Evolutionary conservation across 192 early-diverging fungal genomes (phyloP), one percentile per base, ranked within the genome.

Genomic region (Dissophora ornata): DNA sequence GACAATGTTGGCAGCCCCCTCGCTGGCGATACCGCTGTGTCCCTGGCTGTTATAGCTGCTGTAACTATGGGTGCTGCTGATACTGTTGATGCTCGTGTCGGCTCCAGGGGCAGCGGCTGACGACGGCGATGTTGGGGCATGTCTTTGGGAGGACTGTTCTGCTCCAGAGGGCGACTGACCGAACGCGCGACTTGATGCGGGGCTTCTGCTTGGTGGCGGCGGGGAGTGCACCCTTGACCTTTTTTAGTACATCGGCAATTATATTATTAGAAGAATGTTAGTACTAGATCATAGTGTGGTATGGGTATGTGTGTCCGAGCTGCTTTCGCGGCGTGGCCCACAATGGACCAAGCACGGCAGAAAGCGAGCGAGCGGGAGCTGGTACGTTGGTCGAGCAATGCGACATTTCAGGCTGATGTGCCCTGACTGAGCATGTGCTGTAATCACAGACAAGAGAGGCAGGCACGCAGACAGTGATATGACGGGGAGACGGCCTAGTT

Each of bases 41-140:
- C 56, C 54, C 10, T 67, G 62, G 25, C 46, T 58, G 40, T 45
- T 41, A 40, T 49, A 54, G 41, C 58, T 59, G 30, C 55, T 15
- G 32, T 52, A 59, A 28, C 18, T 73, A 36, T 58, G 51, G 45
- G 56, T 53, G 29, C 63, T 67, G 45, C 57, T 64, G 44, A 58
- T 61, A 41, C 62, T 75, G 55, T 11, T 49, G 36, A 49, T 71
- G n/a, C 68, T 71, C 0, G 59, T 71, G 40, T 71, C 68, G 6
- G 68, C 68, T 21, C 55, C 68, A 19, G 59, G 36, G 0, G 57
- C 26, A 33, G 26, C 62, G 18, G 44, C 21, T 16, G 55, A 29
- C 3, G 57, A 49, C 8, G 62, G 42, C 32, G 24, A 33, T 7
- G 48, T 16, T 19, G 38, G 24, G 28, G 30, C 19, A 13, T 48